These are phyloP conservation scores for Solanum stenotomum DNA, from an alignment of 257 asterid species.

Conservation along the genomic window DNA sequence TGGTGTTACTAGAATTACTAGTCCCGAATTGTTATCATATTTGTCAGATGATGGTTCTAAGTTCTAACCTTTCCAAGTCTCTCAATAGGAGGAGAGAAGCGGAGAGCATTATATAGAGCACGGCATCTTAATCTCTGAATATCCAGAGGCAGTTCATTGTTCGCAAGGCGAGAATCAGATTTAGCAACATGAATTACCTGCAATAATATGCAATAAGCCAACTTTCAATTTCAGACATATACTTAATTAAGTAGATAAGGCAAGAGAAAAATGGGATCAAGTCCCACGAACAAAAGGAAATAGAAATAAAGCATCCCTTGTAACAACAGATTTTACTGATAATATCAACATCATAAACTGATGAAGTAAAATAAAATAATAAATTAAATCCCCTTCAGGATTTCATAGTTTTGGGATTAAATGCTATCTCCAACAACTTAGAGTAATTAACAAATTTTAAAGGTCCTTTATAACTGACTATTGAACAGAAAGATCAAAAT, in stretches of 20 bases:
- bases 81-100: conserved; percentile 73
- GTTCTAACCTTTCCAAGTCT: conserved; percentile 73
- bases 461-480: background rate
- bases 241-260: background rate
- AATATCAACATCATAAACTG: background rate
- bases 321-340: background rate
- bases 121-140: conserved; percentile 97
- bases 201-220: conserved; percentile 6
- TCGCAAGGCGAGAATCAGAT: conserved; percentile 95
- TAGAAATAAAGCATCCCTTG: background rate
- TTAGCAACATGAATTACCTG: conserved; percentile 92
- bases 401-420: background rate
- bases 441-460: background rate
- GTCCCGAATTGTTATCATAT: background rate
- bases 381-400: background rate
- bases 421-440: background rate
- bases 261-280: background rate
- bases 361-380: background rate
- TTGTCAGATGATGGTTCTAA: conserved; percentile 19
- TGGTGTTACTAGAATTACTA: background rate
- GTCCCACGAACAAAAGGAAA: background rate
- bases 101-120: conserved; percentile 76
- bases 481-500: background rate
- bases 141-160: conserved; percentile 90
- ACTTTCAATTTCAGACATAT: background rate